Percentiles rank a stretch among this genome's conserved stretches.
phyloP scores from a whole-genome alignment of 192 early-diverging fungal genomes.

The Coemansia sp. region DNA sequence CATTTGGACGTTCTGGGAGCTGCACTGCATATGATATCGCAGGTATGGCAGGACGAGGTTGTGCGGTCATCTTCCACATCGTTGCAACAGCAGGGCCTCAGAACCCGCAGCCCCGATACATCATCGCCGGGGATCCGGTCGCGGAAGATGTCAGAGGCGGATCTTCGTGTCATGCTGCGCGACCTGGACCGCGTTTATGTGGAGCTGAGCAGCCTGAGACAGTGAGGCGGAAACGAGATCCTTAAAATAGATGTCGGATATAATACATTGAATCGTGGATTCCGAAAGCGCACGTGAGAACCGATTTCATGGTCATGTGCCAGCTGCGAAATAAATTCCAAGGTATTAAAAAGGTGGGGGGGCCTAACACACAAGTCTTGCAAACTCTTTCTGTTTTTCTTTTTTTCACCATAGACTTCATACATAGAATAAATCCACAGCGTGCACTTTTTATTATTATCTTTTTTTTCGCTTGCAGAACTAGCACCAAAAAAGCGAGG shows the following conservation, averaged over 20 bases:
- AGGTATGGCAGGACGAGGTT: conserved; percentile 50
- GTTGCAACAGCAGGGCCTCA: neutral
- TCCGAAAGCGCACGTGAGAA: neutral
- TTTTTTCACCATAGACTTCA: too few relatives aligned
- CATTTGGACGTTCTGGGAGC: conserved; percentile 14
- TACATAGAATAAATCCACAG: neutral
- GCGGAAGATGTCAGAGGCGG: conserved; percentile 19
- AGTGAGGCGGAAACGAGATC: neutral
- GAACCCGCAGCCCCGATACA: neutral
- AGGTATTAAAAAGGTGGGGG: neutral
- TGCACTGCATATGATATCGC: conserved; percentile 28
- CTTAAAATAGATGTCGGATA: too few relatives aligned
- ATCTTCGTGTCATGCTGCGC: conserved; percentile 27
- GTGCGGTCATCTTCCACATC: conserved; percentile 9
- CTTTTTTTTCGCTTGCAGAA: neutral
- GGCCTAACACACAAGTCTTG: too few relatives aligned
- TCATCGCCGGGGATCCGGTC: conserved; percentile 5
- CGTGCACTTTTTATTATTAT: too few relatives aligned
- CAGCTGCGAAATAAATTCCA: neutral
- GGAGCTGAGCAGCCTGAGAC: conserved; percentile 4
- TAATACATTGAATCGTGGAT: neutral
- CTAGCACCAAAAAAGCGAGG: neutral
- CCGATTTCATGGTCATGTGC: neutral
- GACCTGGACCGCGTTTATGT: conserved; percentile 20
- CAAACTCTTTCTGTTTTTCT: too few relatives aligned